Percentiles rank a stretch among this genome's conserved stretches.
Conservation (phyloP, 352 stramenopile genomes). For the Globisporangium irregulare region DNA sequence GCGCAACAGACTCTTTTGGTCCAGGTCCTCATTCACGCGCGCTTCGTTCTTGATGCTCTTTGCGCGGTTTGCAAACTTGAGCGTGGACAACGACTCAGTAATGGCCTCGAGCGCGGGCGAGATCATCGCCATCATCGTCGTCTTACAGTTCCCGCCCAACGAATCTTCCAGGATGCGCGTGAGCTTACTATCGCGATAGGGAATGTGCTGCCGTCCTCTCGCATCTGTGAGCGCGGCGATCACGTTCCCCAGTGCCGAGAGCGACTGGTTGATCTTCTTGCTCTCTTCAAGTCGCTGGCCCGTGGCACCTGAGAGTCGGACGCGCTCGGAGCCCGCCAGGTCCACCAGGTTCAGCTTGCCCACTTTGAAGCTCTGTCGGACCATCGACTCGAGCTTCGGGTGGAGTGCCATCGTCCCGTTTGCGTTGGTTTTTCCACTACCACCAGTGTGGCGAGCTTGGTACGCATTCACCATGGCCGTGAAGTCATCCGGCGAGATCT, state of each 20-base stretch:
- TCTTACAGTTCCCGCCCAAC: conserved; percentile 93
- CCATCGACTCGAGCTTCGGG: conserved; percentile 83
- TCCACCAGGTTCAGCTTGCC: conserved; percentile 94
- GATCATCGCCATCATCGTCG: conserved; percentile 96
- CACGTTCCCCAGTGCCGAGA: conserved; percentile 89
- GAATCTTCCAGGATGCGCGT: conserved; percentile 90
- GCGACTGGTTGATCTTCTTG: conserved; percentile 93
- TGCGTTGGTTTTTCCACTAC: conserved; percentile 10
- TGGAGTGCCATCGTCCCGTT: conserved; percentile 43
- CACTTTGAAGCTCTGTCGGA: conserved; percentile 93
- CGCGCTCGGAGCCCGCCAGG: conserved; percentile 89
- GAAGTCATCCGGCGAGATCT: conserved; percentile 85
- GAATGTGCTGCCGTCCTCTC: conserved; percentile 87
- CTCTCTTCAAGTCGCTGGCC: conserved; percentile 88
- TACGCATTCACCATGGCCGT: conserved; percentile 78
- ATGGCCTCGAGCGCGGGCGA: conserved; percentile 87
- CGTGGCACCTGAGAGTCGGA: conserved; percentile 84
- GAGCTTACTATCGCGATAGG: conserved; percentile 93
- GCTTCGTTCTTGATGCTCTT: conserved; percentile 93
- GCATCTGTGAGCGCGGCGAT: conserved; percentile 89
- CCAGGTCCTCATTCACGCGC: conserved; percentile 90
- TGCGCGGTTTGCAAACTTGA: conserved; percentile 93
- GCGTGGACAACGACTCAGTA: conserved; percentile 90
- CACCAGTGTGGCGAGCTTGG: conserved; percentile 43
- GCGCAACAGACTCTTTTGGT: conserved; percentile 90